Base-by-base conservation (phyloP, 2,329 filamentous ascomycete species). In the Cytospora piceae region DNA sequence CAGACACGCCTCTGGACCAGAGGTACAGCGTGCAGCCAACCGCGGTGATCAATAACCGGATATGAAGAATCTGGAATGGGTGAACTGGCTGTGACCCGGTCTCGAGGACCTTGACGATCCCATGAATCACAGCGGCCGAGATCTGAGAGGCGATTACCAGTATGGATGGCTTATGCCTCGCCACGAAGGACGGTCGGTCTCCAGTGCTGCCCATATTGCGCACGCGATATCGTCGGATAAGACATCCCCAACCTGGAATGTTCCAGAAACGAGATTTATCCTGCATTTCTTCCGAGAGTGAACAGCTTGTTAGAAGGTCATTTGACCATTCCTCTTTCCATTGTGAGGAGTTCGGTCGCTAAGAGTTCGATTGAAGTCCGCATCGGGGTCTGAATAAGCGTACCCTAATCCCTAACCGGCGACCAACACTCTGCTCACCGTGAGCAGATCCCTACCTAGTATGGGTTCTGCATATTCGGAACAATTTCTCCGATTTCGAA, bases 41-140 rank as follows among this genome's bases (percentile, higher is more conserved):
- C 1, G 87, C 81, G 0, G 94, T 96, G 66, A 95, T 85, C 63
- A 81, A 80, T 87, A 96, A 94, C 64, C 94, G 86, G 8, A 86
- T 85, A 72, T 96, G 93, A 4, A 97, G 83, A 67, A 97, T 55
- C 17, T 63, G 63, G 5, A 63, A 63, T 14, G 66, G 66, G 29
- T 63, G 52, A 34, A 66, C 56, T 17, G 55, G 29, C 15, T 53
- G 34, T n/a, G 39, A 20, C 17, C 59, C 63, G 12, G 51, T 65
- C 42, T 65, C 66, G n/a, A 66, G 42, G 6, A 58, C 32, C 27
- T 67, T 67, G 8, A 64, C 61, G 27, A 67, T 55, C n/a, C 61
- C 57, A 39, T 67, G 65, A 4, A 67, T 51, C 9, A 54, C 20
- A 32, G 65, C 65, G 27, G 65, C 65, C 11, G 65, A 64, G 6